A percentile compares a stretch with the other conserved stretches of the same genome.
phyloP scores from a whole-genome alignment of 1,284 basidiomycete species.

The Melanopsichium pennsylvanicum region DNA sequence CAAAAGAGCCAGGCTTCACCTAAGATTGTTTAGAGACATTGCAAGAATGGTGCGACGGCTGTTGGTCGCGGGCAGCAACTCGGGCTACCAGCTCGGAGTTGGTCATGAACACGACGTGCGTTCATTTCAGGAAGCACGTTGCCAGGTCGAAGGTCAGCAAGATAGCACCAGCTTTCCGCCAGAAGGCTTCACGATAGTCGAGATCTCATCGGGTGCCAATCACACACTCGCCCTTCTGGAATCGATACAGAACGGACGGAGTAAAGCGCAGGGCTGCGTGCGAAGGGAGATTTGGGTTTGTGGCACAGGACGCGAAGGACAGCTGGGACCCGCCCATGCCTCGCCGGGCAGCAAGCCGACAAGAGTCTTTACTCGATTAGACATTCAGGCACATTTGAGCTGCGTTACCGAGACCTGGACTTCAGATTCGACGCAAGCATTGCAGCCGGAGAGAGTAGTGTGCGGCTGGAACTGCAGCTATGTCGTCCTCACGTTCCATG shows the following conservation, averaged over 20 bases:
- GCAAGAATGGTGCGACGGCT: slow-evolving; percentile 13
- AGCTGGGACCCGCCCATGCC: slow-evolving; percentile 16
- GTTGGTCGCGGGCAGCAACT: slow-evolving; percentile 44
- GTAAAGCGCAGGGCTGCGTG: neutral
- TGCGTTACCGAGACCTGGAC: neutral
- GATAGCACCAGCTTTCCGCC: slow-evolving; percentile 18
- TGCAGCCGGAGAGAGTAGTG: slow-evolving; percentile 13
- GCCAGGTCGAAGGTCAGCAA: neutral
- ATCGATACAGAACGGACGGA: neutral
- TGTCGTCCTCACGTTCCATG: slow-evolving; percentile 9
- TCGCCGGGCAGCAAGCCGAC: neutral
- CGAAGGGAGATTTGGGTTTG: slow-evolving; percentile 18
- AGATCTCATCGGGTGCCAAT: slow-evolving; percentile 37
- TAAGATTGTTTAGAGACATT: too few species aligned
- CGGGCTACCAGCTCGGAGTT: slow-evolving; percentile 35
- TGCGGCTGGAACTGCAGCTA: slow-evolving; percentile 49
- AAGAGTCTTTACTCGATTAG: slow-evolving; percentile 11
- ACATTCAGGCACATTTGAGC: slow-evolving; percentile 4
- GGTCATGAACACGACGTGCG: slow-evolving; percentile 25
- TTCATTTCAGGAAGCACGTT: slow-evolving; percentile 8
- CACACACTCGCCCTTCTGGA: slow-evolving; percentile 36
- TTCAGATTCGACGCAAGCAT: neutral
- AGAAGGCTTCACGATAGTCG: neutral
- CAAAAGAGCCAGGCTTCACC: too few species aligned
- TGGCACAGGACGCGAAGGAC: slow-evolving; percentile 26